A percentile compares a stretch with the other conserved stretches of the same genome.
phyloP scores from a whole-genome alignment of 106 monocot species.

The Dendrobium huoshanense region DNA sequence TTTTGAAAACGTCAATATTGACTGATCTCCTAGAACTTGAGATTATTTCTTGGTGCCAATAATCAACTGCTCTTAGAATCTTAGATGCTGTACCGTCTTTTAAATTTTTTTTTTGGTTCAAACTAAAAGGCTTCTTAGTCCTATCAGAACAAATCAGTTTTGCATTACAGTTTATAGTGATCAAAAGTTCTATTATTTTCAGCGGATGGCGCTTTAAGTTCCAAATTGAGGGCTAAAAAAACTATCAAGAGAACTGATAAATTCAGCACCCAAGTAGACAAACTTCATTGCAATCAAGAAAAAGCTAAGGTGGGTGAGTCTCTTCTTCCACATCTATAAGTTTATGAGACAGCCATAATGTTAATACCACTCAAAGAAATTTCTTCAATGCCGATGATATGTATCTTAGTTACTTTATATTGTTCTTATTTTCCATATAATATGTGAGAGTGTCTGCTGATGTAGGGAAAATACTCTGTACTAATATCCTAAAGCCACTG shows the following conservation, averaged over 20 bases:
- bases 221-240: background rate
- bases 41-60: background rate
- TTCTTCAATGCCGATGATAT: too few relatives aligned
- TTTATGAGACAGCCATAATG: too few relatives aligned
- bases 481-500: too few relatives aligned
- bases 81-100: background rate
- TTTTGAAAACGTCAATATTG: too few relatives aligned
- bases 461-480: too few relatives aligned
- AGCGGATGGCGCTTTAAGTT: slow-evolving; percentile 1
- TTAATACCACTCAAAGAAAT: too few relatives aligned
- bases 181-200: background rate
- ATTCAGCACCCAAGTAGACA: background rate
- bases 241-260: background rate
- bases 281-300: background rate
- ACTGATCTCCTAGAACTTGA: too few relatives aligned
- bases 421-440: too few relatives aligned
- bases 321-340: background rate
- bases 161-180: background rate
- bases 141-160: too few relatives aligned
- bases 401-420: too few relatives aligned
- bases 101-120: background rate
- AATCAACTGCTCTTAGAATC: too few relatives aligned
- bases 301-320: background rate
- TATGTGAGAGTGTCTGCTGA: too few relatives aligned
- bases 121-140: background rate